Conservation (phyloP, 495 filamentous ascomycete genomes). For the Hyaloscypha finlandica region DNA sequence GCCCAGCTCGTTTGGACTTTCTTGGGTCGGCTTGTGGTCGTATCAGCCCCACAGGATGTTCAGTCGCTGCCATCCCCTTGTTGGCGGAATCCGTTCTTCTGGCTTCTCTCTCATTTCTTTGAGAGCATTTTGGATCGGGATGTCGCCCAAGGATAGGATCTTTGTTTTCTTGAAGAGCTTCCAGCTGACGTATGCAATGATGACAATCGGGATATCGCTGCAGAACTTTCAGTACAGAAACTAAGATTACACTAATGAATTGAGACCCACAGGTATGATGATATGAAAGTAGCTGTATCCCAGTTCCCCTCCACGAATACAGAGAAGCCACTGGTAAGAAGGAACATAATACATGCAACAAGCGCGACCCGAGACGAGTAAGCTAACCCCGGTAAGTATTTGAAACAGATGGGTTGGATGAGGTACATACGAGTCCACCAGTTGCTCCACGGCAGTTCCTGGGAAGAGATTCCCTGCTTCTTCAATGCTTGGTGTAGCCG, state of each 20-base stretch:
- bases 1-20: no score
- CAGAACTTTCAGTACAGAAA: constrained; percentile 14
- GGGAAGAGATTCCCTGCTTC: constrained; percentile 40
- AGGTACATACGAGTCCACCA: constrained; percentile 41
- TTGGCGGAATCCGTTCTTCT: constrained; percentile 33
- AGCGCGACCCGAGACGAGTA: constrained; percentile 42
- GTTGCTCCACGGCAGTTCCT: constrained; percentile 47
- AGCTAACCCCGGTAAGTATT: constrained; percentile 29
- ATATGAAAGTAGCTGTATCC: constrained; percentile 48
- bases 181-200: constrained; percentile 50
- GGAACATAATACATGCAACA: constrained; percentile 47
- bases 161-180: constrained; percentile 54
- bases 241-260: not conserved
- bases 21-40: no score
- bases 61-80: constrained; percentile 5
- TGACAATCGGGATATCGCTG: constrained; percentile 55
- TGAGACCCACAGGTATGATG: constrained; percentile 48
- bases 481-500: constrained; percentile 45
- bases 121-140: constrained; percentile 47
- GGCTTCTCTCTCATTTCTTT: constrained; percentile 37
- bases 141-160: constrained; percentile 51
- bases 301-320: constrained; percentile 52
- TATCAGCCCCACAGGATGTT: constrained; percentile 16
- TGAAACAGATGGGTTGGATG: not conserved
- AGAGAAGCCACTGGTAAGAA: constrained; percentile 47